Conservation (phyloP, 2,329 filamentous ascomycete species). For the Colletotrichum phormii region DNA sequence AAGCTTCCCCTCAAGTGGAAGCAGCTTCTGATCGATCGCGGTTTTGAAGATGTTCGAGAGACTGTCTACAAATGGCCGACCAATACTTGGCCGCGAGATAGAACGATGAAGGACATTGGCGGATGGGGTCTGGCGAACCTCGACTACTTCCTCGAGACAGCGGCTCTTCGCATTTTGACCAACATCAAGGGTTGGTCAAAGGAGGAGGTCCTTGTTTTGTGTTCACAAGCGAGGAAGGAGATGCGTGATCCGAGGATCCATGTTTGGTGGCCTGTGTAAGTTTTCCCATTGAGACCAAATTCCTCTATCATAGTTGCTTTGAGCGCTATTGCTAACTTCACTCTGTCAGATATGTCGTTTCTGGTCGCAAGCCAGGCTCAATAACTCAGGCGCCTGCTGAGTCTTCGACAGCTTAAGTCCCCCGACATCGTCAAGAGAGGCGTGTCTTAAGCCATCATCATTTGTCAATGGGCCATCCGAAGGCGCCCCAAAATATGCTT, state of each 20-base stretch:
- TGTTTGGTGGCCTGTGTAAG: constrained; percentile 41
- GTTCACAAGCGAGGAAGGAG: constrained; percentile 40
- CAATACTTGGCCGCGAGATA: constrained; percentile 50
- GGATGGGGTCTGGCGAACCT: constrained; percentile 47
- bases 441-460: neutral
- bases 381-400: neutral
- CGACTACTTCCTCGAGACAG: constrained; percentile 46
- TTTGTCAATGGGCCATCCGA: neutral
- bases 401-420: neutral
- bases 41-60: constrained; percentile 49
- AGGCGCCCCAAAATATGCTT: neutral
- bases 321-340: neutral
- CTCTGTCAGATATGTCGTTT: constrained; percentile 10
- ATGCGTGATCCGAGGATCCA: constrained; percentile 42
- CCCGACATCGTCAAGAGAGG: neutral
- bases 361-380: constrained; percentile 7
- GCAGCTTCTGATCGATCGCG: constrained; percentile 43
- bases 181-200: constrained; percentile 49
- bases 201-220: constrained; percentile 45
- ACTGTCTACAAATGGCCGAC: constrained; percentile 49
- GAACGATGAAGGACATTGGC: constrained; percentile 50
- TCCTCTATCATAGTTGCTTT: neutral
- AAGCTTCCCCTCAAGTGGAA: constrained; percentile 45
- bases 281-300: neutral
- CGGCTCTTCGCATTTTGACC: constrained; percentile 51